Conservation (phyloP, 1,284 basidiomycete genomes). For the Dichomitus squalens region DNA sequence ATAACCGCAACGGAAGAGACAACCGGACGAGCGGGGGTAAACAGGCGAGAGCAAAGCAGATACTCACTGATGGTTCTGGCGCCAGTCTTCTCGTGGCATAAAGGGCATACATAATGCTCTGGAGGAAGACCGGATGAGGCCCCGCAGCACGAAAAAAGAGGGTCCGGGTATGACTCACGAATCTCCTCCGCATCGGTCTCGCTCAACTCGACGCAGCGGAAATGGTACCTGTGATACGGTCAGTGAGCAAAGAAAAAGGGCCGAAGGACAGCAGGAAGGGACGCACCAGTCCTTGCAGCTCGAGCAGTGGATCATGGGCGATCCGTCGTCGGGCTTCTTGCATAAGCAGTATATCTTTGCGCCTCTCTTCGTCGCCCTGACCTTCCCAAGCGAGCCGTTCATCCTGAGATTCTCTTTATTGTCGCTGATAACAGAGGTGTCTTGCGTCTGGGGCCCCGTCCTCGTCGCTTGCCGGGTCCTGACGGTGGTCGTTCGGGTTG, state of each 20-base stretch:
- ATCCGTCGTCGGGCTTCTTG: constrained; percentile 67
- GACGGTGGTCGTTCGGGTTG: constrained; percentile 40
- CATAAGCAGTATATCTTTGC: constrained; percentile 57
- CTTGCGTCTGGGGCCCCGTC: constrained; percentile 2
- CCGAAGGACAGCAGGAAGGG: background rate
- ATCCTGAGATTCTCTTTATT: constrained; percentile 25
- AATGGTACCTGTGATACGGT: constrained; percentile 65
- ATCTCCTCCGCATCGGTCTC: constrained; percentile 73
- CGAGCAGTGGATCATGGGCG: constrained; percentile 80
- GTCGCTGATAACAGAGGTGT: constrained; percentile 1
- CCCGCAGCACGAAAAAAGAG: background rate
- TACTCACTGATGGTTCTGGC: constrained; percentile 79
- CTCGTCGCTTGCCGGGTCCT: constrained; percentile 15
- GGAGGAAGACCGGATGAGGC: constrained; percentile 10
- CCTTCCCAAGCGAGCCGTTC: constrained; percentile 19
- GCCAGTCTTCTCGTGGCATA: constrained; percentile 66
- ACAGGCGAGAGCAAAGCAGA: constrained; percentile 29
- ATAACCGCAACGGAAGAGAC: constrained; percentile 30
- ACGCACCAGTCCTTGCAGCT: constrained; percentile 76
- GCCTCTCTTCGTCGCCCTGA: constrained; percentile 24
- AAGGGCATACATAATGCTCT: constrained; percentile 74
- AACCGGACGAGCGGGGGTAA: constrained; percentile 31
- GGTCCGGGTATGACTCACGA: constrained; percentile 42
- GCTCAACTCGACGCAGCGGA: constrained; percentile 62
- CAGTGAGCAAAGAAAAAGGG: constrained; percentile 2